These are phyloP conservation scores for Pseudisothecium myosuroides DNA, from an alignment of 225 moss, liverwort and hornwort species.

Conservation along the genomic window DNA sequence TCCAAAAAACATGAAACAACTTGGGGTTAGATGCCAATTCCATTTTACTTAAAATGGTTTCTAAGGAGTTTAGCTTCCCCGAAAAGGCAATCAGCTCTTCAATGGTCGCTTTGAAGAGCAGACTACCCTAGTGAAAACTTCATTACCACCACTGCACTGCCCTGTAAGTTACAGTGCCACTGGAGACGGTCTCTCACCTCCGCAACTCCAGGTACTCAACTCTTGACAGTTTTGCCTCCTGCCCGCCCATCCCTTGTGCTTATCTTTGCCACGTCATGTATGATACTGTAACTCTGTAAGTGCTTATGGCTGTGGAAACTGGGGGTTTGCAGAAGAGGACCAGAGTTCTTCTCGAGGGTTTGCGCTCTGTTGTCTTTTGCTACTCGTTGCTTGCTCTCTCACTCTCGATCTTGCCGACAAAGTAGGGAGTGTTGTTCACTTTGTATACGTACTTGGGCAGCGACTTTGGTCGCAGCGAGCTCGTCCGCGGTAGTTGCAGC, in stretches of 20 bases:
- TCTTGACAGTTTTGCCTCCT: too few relatives aligned
- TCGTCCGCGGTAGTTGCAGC: not conserved
- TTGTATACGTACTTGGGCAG: not conserved
- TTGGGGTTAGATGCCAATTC: too few relatives aligned
- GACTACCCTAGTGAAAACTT: not conserved
- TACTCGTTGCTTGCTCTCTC: not conserved
- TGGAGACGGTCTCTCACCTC: not conserved
- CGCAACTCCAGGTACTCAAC: not conserved
- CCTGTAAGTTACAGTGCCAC: too few relatives aligned
- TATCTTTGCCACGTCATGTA: not conserved
- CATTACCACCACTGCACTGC: not conserved
- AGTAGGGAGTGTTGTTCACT: not conserved
- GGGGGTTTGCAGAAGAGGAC: not conserved
- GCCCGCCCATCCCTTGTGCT: not conserved
- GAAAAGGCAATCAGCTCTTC: too few relatives aligned
- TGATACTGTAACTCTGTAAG: too few relatives aligned
- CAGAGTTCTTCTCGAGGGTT: not conserved
- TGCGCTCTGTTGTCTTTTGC: not conserved
- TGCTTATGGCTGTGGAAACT: not conserved
- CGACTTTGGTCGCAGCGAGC: not conserved
- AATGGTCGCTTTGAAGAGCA: too few relatives aligned
- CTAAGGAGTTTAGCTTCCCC: too few relatives aligned
- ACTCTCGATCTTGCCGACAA: not conserved
- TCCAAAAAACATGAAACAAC: too few relatives aligned
- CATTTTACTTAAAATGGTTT: too few relatives aligned